These are phyloP conservation scores for Macrolepiota fuliginosa DNA, from an alignment of 768 basidiomycete species.

Conservation along the genomic window DNA sequence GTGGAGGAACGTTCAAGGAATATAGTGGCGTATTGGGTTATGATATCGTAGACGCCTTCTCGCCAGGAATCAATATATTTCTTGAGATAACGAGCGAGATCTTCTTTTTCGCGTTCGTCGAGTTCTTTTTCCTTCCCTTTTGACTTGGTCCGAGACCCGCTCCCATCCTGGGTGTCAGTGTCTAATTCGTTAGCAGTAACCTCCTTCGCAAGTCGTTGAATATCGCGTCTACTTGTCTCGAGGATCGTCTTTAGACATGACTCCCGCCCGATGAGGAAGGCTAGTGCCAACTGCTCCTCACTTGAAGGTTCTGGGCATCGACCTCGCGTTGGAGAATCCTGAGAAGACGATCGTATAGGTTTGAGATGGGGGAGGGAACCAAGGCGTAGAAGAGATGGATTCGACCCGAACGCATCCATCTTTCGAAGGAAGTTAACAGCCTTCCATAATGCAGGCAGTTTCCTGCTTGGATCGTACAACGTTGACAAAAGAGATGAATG, in stretches of 20 bases:
- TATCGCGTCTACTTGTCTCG: conserved; percentile 49
- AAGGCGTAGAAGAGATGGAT: background rate
- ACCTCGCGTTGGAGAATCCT: conserved; percentile 21
- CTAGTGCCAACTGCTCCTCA: conserved; percentile 81
- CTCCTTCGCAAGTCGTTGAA: conserved; percentile 31
- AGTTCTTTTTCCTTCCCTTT: conserved; percentile 26
- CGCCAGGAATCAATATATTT: conserved; percentile 90
- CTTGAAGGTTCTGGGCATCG: conserved; percentile 29
- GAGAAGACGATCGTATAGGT: conserved; percentile 21
- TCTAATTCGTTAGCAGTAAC: background rate
- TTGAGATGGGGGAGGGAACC: background rate
- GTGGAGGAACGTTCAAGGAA: conserved; percentile 68
- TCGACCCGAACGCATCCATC: conserved; percentile 61
- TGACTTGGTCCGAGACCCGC: conserved; percentile 16
- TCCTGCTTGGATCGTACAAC: conserved; percentile 77
- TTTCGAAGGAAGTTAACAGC: conserved; percentile 83
- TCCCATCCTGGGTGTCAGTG: background rate
- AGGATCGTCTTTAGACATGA: conserved; percentile 59
- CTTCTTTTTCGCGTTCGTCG: conserved; percentile 64
- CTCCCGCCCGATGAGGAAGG: conserved; percentile 72
- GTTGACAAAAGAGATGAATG: conserved; percentile 73
- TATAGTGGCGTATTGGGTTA: conserved; percentile 86
- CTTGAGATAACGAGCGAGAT: conserved; percentile 75
- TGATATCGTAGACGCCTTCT: conserved; percentile 89
- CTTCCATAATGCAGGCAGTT: conserved; percentile 88